phyloP scores from a whole-genome alignment of 2,329 filamentous ascomycete genomes.

The Alternaria triticina region DNA sequence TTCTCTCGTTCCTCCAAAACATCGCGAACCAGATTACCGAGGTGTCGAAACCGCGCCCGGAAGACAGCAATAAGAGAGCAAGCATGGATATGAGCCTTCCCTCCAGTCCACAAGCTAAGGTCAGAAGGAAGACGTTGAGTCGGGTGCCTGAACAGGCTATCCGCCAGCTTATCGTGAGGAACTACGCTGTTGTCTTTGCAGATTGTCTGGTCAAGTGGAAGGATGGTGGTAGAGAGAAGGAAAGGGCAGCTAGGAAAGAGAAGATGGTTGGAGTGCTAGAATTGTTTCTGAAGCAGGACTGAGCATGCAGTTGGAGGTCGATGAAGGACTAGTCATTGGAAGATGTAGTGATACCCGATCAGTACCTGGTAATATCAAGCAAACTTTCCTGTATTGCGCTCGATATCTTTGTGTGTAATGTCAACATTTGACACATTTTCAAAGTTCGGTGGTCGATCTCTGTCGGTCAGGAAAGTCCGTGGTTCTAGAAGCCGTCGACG shows the following conservation, averaged over 20 bases:
- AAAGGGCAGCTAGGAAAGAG: conserved; percentile 66
- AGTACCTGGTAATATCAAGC: background rate
- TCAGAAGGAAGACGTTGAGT: conserved; percentile 47
- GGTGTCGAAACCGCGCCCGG: conserved; percentile 27
- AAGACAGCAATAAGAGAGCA: conserved; percentile 26
- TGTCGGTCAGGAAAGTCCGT: background rate
- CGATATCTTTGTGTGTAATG: background rate
- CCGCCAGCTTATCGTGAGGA: conserved; percentile 65
- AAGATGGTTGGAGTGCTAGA: conserved; percentile 72
- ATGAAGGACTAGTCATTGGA: background rate
- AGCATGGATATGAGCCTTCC: conserved; percentile 34
- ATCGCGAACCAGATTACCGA: conserved; percentile 61
- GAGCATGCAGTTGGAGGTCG: background rate
- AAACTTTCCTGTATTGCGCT: background rate
- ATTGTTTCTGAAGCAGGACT: conserved; percentile 62
- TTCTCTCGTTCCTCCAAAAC: conserved; percentile 75
- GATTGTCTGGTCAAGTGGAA: conserved; percentile 65
- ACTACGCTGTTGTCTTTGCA: conserved; percentile 70
- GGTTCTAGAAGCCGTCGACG: conserved; percentile 3
- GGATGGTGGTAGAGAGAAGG: conserved; percentile 58
- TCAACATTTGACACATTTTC: background rate
- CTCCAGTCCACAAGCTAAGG: conserved; percentile 44
- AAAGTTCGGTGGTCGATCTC: background rate
- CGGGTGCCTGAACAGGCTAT: conserved; percentile 60
- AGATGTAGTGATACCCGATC: background rate